Evolutionary conservation across 2,329 filamentous ascomycete species (phyloP), one percentile per base, ranked within the genome.

Genomic region (Metarhizium brunneum): DNA sequence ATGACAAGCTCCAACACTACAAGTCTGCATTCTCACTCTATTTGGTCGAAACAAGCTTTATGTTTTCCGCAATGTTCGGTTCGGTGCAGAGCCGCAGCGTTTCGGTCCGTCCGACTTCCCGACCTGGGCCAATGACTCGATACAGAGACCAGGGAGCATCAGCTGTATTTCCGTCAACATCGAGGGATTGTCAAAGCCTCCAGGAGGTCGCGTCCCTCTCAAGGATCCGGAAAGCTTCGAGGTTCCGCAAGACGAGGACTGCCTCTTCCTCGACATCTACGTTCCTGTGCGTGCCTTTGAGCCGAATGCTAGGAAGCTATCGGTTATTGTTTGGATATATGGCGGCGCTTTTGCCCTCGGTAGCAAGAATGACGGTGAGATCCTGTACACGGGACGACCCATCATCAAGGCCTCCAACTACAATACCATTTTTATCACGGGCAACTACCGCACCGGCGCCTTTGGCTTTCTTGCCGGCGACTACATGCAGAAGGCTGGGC

Each of bases 221-320:
- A 16, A 40, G 14, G 38, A 40, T 16, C 38, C 38, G 38, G 38
- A 40, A 16, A 13, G 38, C 10, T 16, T 16, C 38, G 5, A 11
- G 38, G 38, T 40, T 5, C 14, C 10, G 14, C 38, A 40, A 4
- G 38, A 14, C 11, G 75, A 79, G 59, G 76, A 79, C 56, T 80
- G 77, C 57, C 68, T 80, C 2, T 77, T 76, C 59, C 70, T 79
- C 13, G 76, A 80, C 59, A 60, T 79, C n/a, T 73, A 73, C 47
- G 75, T 77, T 1, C 77, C 77, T 4, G 68, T 65, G 6, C 70
- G 70, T 54, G 74, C 72, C 0, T 62, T 76, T 20, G 60, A 68
- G 18, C 38, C 11, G 7, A 5, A 16, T 11, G 64, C 62, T 1
- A 58, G 65, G n/a, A 65, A 64, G 51, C 62, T 79, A 7, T 75